Evolutionary conservation across 176 grass and related monocot species (phyloP).

Genomic region (Leersia perrieri): DNA sequence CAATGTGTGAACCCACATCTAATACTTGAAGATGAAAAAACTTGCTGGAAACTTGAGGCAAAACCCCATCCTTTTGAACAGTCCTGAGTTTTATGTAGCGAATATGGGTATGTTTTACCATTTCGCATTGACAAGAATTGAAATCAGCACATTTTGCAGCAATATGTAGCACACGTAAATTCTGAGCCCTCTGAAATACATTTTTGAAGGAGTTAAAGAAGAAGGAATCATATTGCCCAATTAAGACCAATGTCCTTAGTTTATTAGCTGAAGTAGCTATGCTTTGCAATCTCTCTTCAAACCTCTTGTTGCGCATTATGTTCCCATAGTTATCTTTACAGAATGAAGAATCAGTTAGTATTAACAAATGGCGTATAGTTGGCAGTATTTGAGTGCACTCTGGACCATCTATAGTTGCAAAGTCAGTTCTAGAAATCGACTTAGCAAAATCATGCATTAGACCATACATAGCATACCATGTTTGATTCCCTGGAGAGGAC

Average conservation of each 20-base stretch:
- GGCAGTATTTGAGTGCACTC: background rate
- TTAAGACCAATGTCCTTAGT: slow-evolving; percentile 34
- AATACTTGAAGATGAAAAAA: slow-evolving; percentile 46
- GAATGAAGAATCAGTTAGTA: background rate
- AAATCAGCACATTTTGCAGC: no score
- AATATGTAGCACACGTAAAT: slow-evolving; percentile 20
- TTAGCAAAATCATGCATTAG: slow-evolving; percentile 48
- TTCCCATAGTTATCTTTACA: background rate
- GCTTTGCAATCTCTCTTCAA: no score
- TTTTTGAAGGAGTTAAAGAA: slow-evolving; percentile 10
- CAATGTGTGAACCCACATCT: background rate
- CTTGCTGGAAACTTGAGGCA: slow-evolving; percentile 1
- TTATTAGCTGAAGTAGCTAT: no score
- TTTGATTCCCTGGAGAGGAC: no score
- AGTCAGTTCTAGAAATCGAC: slow-evolving; percentile 22
- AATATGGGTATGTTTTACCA: slow-evolving; percentile 25
- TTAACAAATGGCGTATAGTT: slow-evolving; percentile 30
- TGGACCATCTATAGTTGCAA: background rate
- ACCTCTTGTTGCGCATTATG: background rate
- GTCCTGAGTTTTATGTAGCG: slow-evolving; percentile 33
- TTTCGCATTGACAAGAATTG: no score
- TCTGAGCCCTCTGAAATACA: background rate
- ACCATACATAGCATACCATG: no score
- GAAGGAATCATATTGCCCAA: background rate
- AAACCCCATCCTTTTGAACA: background rate